Evolutionary conservation across 73 alveolate genomes (phyloP).

Genomic region (Symbiodinium natans): DNA sequence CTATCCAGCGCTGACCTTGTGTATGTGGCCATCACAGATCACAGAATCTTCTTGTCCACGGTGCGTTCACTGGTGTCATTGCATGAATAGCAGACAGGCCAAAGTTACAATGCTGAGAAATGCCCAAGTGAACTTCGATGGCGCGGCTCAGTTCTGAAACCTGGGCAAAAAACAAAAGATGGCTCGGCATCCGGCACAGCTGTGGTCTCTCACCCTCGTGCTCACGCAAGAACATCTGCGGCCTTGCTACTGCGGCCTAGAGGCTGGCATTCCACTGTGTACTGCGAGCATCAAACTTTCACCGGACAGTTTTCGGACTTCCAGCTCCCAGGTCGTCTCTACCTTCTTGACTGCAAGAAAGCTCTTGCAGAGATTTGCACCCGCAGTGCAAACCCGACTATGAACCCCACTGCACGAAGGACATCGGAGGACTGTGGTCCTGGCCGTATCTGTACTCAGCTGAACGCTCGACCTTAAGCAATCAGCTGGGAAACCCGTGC

Average conservation of each 20-base stretch:
- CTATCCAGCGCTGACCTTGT: constrained; percentile 9
- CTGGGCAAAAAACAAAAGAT: background rate
- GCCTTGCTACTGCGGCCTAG: background rate
- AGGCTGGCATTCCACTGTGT: background rate
- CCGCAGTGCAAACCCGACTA: too few relatives aligned
- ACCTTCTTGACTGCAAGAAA: background rate
- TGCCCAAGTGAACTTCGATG: background rate
- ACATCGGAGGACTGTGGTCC: background rate
- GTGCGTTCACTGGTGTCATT: too few relatives aligned
- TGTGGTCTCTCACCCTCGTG: background rate
- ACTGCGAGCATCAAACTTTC: background rate
- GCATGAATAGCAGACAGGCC: too few relatives aligned
- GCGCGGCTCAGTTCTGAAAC: background rate
- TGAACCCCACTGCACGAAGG: too few relatives aligned
- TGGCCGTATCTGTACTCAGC: background rate
- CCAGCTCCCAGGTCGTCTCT: background rate
- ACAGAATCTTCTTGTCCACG: too few relatives aligned
- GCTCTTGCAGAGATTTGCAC: too few relatives aligned
- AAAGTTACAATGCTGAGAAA: background rate
- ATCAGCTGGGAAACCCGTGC: too few relatives aligned
- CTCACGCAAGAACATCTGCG: background rate
- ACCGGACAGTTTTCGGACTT: background rate
- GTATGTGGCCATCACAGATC: too few relatives aligned
- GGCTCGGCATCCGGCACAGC: background rate
- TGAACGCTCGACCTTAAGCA: background rate